phyloP scores from a whole-genome alignment of 257 asterid genomes.

The Gardenia jasminoides region DNA sequence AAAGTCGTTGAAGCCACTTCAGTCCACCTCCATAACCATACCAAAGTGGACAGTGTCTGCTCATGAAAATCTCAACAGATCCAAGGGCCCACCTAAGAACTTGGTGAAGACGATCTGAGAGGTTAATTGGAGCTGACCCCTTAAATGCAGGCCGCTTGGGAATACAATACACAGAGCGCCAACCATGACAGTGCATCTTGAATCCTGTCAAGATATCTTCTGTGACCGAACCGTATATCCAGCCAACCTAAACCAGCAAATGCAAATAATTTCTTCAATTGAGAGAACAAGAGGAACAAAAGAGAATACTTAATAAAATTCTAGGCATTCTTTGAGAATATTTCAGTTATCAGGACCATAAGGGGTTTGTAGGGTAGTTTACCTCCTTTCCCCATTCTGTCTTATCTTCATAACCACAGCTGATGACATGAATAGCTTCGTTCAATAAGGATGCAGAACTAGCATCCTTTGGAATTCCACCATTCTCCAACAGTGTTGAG shows the following conservation, averaged over 20 bases:
- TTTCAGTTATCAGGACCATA: background rate
- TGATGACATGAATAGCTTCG: constrained; percentile 91
- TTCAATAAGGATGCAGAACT: constrained; percentile 49
- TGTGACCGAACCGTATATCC: constrained; percentile 94
- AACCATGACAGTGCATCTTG: constrained; percentile 96
- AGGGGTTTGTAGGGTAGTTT: background rate
- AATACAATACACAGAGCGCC: constrained; percentile 93
- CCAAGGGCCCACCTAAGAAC: constrained; percentile 98
- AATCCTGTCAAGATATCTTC: constrained; percentile 95
- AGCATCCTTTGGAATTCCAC: constrained; percentile 49
- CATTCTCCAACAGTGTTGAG: constrained; percentile 64
- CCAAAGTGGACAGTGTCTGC: constrained; percentile 94
- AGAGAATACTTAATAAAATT: too few species aligned
- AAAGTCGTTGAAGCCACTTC: constrained; percentile 72
- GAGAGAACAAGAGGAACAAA: background rate
- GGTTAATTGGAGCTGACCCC: constrained; percentile 88
- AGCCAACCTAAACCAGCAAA: constrained; percentile 64
- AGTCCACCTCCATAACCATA: constrained; percentile 92
- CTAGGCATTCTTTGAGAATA: too few species aligned
- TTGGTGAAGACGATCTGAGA: constrained; percentile 94
- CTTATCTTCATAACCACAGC: constrained; percentile 93
- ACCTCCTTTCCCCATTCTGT: constrained; percentile 99
- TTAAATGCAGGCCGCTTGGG: constrained; percentile 82
- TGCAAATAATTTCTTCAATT: background rate
- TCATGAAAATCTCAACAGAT: constrained; percentile 84